phyloP scores from a whole-genome alignment of 2,329 filamentous ascomycete species.

The Cucurbitaria berberidis region DNA sequence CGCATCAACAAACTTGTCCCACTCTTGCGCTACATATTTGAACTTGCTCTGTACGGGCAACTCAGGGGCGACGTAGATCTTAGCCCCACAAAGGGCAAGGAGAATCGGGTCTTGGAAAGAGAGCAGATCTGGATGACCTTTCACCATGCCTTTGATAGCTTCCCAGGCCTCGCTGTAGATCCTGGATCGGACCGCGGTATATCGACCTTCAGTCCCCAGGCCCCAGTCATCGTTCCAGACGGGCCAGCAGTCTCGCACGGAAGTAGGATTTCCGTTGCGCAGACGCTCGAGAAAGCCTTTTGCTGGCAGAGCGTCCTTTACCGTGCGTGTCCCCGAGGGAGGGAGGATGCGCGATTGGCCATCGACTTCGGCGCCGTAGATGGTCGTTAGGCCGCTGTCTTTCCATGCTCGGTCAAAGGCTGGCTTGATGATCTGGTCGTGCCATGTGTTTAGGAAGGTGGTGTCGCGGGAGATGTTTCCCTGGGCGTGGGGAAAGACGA shows the following conservation, averaged over 20 bases:
- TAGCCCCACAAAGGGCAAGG: constrained; percentile 10
- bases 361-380: background rate
- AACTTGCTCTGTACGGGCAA: constrained; percentile 6
- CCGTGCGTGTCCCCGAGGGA: background rate
- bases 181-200: background rate
- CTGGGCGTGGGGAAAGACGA: constrained; percentile 25
- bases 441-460: constrained; percentile 23
- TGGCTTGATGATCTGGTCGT: constrained; percentile 26
- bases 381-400: constrained; percentile 7
- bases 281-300: constrained; percentile 6
- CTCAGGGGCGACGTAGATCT: constrained; percentile 4
- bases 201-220: constrained; percentile 5
- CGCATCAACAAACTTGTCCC: constrained; percentile 22
- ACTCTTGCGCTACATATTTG: constrained; percentile 15
- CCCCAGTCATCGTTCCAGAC: constrained; percentile 7
- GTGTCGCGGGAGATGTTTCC: background rate
- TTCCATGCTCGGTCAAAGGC: constrained; percentile 27
- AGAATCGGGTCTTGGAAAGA: constrained; percentile 19
- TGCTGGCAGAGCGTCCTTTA: constrained; percentile 4
- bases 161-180: constrained; percentile 20
- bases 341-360: constrained; percentile 1
- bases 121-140: constrained; percentile 8
- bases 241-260: constrained; percentile 15
- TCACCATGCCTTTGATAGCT: constrained; percentile 21
- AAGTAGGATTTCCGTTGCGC: background rate